Evolutionary conservation across 352 stramenopile species (phyloP).

Genomic region (Phytophthora cajani): DNA sequence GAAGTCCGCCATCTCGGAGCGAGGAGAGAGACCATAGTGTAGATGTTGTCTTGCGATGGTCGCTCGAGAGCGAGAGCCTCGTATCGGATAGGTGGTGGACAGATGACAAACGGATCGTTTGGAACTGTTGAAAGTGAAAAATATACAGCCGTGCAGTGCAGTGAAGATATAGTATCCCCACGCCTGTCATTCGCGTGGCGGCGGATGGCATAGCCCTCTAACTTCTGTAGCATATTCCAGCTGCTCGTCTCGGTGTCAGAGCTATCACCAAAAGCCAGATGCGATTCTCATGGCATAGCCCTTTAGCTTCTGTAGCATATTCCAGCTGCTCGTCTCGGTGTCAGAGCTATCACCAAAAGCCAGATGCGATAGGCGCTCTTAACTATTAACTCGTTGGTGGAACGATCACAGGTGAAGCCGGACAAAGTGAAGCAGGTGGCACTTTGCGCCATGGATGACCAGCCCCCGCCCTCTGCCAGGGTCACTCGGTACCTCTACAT

Average conservation of each 20-base stretch:
- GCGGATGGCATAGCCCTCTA: slow-evolving; percentile 7
- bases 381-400: background rate
- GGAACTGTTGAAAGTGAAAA: slow-evolving; percentile 1
- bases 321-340: slow-evolving; percentile 11
- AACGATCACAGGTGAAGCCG: slow-evolving; percentile 12
- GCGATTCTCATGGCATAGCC: slow-evolving; percentile 12
- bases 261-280: slow-evolving; percentile 6
- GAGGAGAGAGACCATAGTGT: background rate
- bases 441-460: slow-evolving; percentile 28
- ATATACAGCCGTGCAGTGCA: background rate
- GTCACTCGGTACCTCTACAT: slow-evolving; percentile 35
- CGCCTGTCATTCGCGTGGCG: background rate
- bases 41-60: slow-evolving; percentile 7
- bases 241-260: slow-evolving; percentile 5
- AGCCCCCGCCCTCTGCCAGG: slow-evolving; percentile 27
- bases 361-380: background rate
- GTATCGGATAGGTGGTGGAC: background rate
- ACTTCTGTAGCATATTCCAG: slow-evolving; percentile 3
- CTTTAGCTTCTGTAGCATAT: background rate
- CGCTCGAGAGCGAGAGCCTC: background rate
- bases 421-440: slow-evolving; percentile 28
- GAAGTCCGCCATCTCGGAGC: background rate
- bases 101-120: slow-evolving; percentile 7
- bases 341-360: slow-evolving; percentile 3
- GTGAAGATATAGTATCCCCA: background rate